phyloP scores from a whole-genome alignment of 208 protist genomes.

The Porcisia hertigi region DNA sequence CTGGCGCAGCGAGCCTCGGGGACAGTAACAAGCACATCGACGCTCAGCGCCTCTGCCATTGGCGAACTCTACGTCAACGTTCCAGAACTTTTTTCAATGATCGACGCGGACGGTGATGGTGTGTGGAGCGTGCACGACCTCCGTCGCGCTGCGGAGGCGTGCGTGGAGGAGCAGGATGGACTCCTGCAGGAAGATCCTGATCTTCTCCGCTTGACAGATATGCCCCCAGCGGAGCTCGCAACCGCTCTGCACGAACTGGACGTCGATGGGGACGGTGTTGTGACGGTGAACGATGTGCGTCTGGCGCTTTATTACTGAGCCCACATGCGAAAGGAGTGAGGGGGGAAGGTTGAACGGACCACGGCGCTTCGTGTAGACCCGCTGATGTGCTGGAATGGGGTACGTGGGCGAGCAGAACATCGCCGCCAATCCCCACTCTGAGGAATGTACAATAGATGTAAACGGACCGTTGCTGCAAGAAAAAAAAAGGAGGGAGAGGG shows the following conservation, averaged over 20 bases:
- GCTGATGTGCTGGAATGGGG: conserved; percentile 1
- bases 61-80: conserved; percentile 31
- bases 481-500: neutral
- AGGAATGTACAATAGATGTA: too few relatives aligned
- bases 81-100: conserved; percentile 36
- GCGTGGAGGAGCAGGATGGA: conserved; percentile 36
- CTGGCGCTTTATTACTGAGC: conserved; percentile 36
- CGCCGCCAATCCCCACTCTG: too few relatives aligned
- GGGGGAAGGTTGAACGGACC: neutral
- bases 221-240: conserved; percentile 57
- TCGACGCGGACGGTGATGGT: conserved; percentile 69
- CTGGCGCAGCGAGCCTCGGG: conserved; percentile 15
- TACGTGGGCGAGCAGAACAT: too few relatives aligned
- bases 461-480: neutral
- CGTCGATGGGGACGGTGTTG: conserved; percentile 61
- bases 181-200: conserved; percentile 42
- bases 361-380: neutral
- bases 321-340: neutral
- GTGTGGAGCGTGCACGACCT: conserved; percentile 55
- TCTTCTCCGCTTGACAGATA: conserved; percentile 44
- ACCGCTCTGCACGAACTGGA: conserved; percentile 62
- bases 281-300: conserved; percentile 58
- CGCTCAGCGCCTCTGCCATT: conserved; percentile 13
- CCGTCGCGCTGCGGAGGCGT: conserved; percentile 29
- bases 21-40: neutral